Evolutionary conservation across 1,139 yeast genomes (phyloP).

Genomic region (Lodderomyces metapsilosis): DNA sequence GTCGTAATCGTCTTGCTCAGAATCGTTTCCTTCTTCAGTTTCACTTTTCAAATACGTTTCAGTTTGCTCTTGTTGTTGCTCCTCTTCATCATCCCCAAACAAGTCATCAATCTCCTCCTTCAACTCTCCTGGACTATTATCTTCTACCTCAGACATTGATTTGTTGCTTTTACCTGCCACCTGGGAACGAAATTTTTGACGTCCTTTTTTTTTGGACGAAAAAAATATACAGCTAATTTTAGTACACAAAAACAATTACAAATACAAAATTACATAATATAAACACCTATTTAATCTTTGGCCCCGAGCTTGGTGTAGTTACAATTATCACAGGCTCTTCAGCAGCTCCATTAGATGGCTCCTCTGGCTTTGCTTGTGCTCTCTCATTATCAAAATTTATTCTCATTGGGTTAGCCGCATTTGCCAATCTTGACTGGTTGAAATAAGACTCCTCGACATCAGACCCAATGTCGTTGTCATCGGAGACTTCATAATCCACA

Average conservation of each 20-base stretch:
- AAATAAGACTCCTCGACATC: conserved; percentile 14
- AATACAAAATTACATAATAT: conserved; percentile 4
- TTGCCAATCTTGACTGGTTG: conserved; percentile 10
- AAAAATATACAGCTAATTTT: background rate
- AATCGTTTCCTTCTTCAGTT: conserved; percentile 14
- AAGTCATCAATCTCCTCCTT: conserved; percentile 42
- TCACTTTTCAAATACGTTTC: conserved; percentile 12
- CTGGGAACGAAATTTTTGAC: too few relatives aligned
- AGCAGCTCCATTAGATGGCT: conserved; percentile 3
- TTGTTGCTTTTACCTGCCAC: too few relatives aligned
- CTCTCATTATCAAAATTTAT: background rate
- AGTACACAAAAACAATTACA: background rate
- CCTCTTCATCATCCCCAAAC: conserved; percentile 42
- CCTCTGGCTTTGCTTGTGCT: background rate
- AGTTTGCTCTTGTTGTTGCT: conserved; percentile 21
- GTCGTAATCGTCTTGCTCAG: conserved; percentile 16
- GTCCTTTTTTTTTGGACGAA: too few relatives aligned
- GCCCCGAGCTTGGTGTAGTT: conserved; percentile 23
- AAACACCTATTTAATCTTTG: conserved; percentile 10
- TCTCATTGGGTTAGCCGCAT: conserved; percentile 9
- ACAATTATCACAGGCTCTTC: conserved; percentile 23
- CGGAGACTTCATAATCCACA: conserved; percentile 30
- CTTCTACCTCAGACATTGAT: conserved; percentile 14
- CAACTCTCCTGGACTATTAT: conserved; percentile 6
- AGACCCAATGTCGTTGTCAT: conserved; percentile 21